Percentiles rank a stretch among this genome's conserved stretches.
phyloP scores from a whole-genome alignment of 257 asterid species.

The Solanum sitiens region DNA sequence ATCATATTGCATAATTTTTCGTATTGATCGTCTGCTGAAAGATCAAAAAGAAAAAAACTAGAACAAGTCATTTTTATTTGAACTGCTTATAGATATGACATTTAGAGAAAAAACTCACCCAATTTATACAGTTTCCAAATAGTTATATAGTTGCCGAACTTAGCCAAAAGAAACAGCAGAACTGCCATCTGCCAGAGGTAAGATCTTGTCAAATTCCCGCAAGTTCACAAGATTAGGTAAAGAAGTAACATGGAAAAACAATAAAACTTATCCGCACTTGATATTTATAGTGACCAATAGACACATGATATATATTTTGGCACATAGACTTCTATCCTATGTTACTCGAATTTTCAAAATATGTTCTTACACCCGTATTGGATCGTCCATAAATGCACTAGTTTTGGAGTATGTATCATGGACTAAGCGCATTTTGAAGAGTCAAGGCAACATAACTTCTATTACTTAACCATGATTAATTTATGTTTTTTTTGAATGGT shows the following conservation, averaged over 20 bases:
- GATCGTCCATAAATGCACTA: not conserved
- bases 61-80: not conserved
- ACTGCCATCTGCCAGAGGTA: constrained; percentile 60
- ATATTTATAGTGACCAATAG: not conserved
- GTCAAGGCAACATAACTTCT: not conserved
- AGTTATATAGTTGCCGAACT: constrained; percentile 83
- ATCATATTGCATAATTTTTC: not conserved
- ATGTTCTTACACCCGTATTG: not conserved
- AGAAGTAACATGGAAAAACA: not conserved
- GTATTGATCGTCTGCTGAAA: not conserved
- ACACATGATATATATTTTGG: not conserved
- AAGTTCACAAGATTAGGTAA: not conserved
- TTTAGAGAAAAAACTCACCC: constrained; percentile 25
- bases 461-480: not conserved
- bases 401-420: not conserved
- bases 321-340: not conserved
- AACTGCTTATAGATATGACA: not conserved
- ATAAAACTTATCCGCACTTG: not conserved
- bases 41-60: not conserved
- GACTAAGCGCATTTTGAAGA: not conserved
- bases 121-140: constrained; percentile 81
- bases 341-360: not conserved
- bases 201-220: not conserved
- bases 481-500: not conserved
- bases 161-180: constrained; percentile 68